Evolutionary conservation across 495 filamentous ascomycete genomes (phyloP).

Genomic region (Podospora pseudopauciseta): DNA sequence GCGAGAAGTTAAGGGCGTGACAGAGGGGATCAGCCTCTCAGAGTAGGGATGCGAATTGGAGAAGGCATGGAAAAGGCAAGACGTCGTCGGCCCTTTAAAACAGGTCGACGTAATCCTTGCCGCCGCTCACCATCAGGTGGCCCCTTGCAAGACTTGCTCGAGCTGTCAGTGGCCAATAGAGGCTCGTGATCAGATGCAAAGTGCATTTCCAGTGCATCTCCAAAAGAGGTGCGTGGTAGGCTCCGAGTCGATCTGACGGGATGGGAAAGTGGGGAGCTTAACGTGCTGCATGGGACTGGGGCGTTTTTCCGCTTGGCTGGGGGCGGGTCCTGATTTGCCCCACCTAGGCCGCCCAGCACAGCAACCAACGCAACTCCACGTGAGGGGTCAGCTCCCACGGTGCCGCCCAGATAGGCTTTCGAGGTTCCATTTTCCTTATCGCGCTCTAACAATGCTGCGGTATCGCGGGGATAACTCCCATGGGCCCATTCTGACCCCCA

Average conservation of each 20-base stretch:
- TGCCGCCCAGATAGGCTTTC: background rate
- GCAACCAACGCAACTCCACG: slow-evolving; percentile 3
- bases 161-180: slow-evolving; percentile 8
- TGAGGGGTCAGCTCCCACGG: slow-evolving; percentile 19
- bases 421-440: slow-evolving; percentile 10
- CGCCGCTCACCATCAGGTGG: background rate
- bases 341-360: background rate
- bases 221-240: background rate
- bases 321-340: slow-evolving; percentile 4
- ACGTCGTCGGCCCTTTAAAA: background rate
- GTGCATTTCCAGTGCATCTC: slow-evolving; percentile 3
- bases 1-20: background rate
- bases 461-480: slow-evolving; percentile 15
- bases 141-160: background rate
- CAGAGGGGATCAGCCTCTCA: background rate
- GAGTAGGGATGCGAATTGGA: background rate
- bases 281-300: slow-evolving; percentile 1
- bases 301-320: slow-evolving; percentile 13
- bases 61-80: background rate
- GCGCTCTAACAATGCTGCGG: slow-evolving; percentile 23
- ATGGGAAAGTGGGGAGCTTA: slow-evolving; percentile 3
- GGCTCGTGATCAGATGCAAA: slow-evolving; percentile 22
- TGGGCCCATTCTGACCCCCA: slow-evolving; percentile 4
- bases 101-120: slow-evolving; percentile 6
- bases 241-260: slow-evolving; percentile 1